These are phyloP conservation scores for Penicillium thymicola DNA, from an alignment of 2,329 filamentous ascomycete species.

Conservation along the genomic window DNA sequence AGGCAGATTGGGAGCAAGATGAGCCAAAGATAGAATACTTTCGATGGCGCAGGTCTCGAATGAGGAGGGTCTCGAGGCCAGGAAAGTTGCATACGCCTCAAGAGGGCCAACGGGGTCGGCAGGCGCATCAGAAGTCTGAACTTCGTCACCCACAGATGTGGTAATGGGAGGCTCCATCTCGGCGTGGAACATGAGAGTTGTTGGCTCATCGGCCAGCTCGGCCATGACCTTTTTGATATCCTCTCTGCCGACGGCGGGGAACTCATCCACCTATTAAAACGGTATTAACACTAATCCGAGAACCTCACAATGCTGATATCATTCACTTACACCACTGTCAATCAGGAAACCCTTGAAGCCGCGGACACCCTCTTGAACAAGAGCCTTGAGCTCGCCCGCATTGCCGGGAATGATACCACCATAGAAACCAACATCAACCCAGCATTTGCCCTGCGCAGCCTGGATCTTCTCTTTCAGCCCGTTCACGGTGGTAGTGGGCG, in stretches of 20 bases:
- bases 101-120: conserved; percentile 68
- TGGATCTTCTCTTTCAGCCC: conserved; percentile 81
- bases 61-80: conserved; percentile 80
- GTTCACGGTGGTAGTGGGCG: conserved; percentile 84
- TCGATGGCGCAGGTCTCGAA: conserved; percentile 91
- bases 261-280: conserved; percentile 74
- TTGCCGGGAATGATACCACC: conserved; percentile 94
- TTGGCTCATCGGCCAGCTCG: conserved; percentile 74
- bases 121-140: conserved; percentile 67
- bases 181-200: conserved; percentile 97
- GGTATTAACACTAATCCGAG: conserved; percentile 13
- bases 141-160: conserved; percentile 73
- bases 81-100: conserved; percentile 81
- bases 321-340: conserved; percentile 76
- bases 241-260: conserved; percentile 77
- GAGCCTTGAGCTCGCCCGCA: conserved; percentile 68
- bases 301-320: neutral
- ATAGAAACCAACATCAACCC: conserved; percentile 99
- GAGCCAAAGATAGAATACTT: conserved; percentile 77
- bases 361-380: conserved; percentile 81
- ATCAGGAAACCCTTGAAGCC: conserved; percentile 98
- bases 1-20: conserved; percentile 74
- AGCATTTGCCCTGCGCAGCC: conserved; percentile 83
- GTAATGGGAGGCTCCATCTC: conserved; percentile 94
- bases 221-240: conserved; percentile 80